Base-by-base conservation (phyloP, 2,329 filamentous ascomycete genomes). In the Trichophyton rubrum region DNA sequence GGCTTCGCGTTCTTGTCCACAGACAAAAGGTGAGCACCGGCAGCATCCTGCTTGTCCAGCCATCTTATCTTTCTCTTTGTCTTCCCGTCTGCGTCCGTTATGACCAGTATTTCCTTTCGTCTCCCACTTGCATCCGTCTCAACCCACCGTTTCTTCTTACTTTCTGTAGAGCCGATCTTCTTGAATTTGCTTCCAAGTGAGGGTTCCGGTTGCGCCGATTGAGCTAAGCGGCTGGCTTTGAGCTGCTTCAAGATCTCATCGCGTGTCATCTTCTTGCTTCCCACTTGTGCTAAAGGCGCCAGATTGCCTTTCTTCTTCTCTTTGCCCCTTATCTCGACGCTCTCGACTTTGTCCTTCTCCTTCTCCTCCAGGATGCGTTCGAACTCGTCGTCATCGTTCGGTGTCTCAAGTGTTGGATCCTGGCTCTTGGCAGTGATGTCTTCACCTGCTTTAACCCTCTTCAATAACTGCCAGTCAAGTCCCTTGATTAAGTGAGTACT, bases 401-500 rank as follows among this genome's bases (percentile, higher is more conserved):
- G 63, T 2, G 67, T 66, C 1, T 66, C 62, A 24, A 67, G 20
- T 15, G 33, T 61, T 60, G 60, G 62, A 2, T 35, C 49, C 4
- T 33, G 24, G 11, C 27, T 27, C n/a, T 55, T 55, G 5, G 49
- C 17, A 15, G 13, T 15, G 30, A 89, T 80, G 72, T 91, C 77
- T 62, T 79, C 78, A 1, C 78, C 78, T n/a, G 71, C 73, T 59
- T 71, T 74, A 0, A 75, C 71, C 57, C 74, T 68, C 64, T 70
- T 67, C 64, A 79, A 76, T 11, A 97, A 77, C 71, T 88, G 87
- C 71, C 90, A 88, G 73, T 99, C 93, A 57, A 99, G 75, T 0
- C 93, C 93, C 70, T 96, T 97, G 56, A 97, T 86, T 65, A 96
- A 75, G 78, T 96, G 90, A 13, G 90, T 95, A 67, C 85, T 89